phyloP scores from a whole-genome alignment of 495 filamentous ascomycete species.

The Rhypophila decipiens region DNA sequence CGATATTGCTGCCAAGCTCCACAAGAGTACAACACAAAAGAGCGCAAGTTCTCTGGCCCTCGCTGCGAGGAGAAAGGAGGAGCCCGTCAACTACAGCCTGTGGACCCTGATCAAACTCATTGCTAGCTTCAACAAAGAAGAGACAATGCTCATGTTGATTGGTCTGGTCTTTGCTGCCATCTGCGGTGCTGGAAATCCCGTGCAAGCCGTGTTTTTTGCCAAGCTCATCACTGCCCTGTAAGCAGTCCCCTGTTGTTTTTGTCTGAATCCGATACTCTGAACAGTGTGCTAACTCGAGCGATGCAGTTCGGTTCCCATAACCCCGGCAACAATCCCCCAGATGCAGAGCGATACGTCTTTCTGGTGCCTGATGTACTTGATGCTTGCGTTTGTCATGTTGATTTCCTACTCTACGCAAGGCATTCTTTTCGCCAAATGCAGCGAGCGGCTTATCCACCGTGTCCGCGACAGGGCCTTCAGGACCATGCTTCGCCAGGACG shows the following conservation, averaged over 20 bases:
- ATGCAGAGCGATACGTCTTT: conserved; percentile 70
- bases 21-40: conserved; percentile 57
- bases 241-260: conserved; percentile 13
- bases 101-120: conserved; percentile 84
- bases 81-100: conserved; percentile 53
- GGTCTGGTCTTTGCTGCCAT: conserved; percentile 75
- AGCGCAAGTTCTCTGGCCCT: conserved; percentile 67
- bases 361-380: conserved; percentile 91
- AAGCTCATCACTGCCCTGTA: conserved; percentile 63
- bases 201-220: conserved; percentile 84
- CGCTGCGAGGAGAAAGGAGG: conserved; percentile 43
- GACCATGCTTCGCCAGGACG: conserved; percentile 83
- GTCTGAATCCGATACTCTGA: background rate
- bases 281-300: conserved; percentile 11
- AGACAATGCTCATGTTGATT: conserved; percentile 66
- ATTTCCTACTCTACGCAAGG: conserved; percentile 64
- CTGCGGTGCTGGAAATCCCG: conserved; percentile 77
- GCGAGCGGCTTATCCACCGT: conserved; percentile 70
- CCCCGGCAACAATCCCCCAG: conserved; percentile 21
- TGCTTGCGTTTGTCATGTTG: conserved; percentile 77
- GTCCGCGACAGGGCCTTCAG: conserved; percentile 76
- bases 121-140: conserved; percentile 71
- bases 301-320: conserved; percentile 29
- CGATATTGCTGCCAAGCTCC: conserved; percentile 48
- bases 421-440: conserved; percentile 70